Evolutionary conservation across 257 asterid species (phyloP), one percentile per base, ranked within the genome.

Genomic region (Nicotiana benthamiana): DNA sequence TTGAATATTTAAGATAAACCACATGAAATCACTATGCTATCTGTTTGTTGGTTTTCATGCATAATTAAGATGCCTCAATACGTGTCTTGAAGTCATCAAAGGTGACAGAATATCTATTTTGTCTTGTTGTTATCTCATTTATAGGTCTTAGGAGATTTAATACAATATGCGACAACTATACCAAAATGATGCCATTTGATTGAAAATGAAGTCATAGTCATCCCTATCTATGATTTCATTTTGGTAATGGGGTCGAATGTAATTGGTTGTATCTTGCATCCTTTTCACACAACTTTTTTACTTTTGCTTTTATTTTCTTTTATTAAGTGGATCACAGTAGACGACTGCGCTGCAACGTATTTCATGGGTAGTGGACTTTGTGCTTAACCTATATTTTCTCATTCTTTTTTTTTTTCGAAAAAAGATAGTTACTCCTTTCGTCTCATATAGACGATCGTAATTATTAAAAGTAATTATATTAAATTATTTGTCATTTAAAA

Each of bases 41-140:
- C 75, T 68, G 34, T 80, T 82, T 51, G 22, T 72, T 72, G 36
- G 77, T 72, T 72, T 70, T 46, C 77, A 46, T 70, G 77, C 34
- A 13, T 46, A 22, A 20, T 70, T 46, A 70, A 46, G 59, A 72
- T 72, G 3, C 60, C 60, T 22, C 36, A 72, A 72, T 24, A 72
- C 15, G 77, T 46, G 77, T 70, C 20, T 70, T 40, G 13, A 70
- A 43, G 34, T 70, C 36, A 72, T 43, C 77, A 72, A 72, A 43
- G n/a, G 32, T 72, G 36, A 46, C 36, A 22, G 5, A 6, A 72
- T 7, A 46, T 72, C 36, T 43, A 4, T 46, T 72, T 72, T 70
- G 60, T 72, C 59, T 30, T 40, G 48, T 72, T 22, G 40, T 68
- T 2, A 40, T 62, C n/a, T 27, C 5, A 63, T 17, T 70, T 59